Evolutionary conservation across 2,329 filamentous ascomycete genomes (phyloP).

Genomic region (Chrysoporthe puriensis): DNA sequence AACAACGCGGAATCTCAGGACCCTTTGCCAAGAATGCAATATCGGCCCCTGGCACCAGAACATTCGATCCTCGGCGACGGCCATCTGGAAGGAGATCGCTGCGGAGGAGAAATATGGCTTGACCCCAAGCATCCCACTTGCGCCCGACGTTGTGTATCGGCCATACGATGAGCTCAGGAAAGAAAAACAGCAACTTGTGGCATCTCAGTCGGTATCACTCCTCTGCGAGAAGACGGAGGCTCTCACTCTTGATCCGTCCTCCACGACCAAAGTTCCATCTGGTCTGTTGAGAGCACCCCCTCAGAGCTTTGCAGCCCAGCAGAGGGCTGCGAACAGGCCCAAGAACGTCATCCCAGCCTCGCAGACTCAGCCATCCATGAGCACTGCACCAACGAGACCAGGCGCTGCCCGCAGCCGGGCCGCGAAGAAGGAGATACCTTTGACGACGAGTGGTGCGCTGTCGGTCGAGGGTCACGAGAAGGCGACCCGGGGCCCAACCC

Average conservation of each 20-base stretch:
- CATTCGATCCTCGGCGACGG: slow-evolving; percentile 44
- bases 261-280: slow-evolving; percentile 36
- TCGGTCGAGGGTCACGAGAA: slow-evolving; percentile 32
- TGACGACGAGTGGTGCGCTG: slow-evolving; percentile 29
- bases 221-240: slow-evolving; percentile 40
- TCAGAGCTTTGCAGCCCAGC: slow-evolving; percentile 70
- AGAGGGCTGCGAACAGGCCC: slow-evolving; percentile 60
- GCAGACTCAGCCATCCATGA: slow-evolving; percentile 40
- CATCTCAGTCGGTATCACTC: slow-evolving; percentile 24
- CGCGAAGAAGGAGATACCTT: slow-evolving; percentile 29
- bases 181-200: slow-evolving; percentile 44
- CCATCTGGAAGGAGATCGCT: slow-evolving; percentile 68
- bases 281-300: slow-evolving; percentile 57
- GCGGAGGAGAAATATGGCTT: slow-evolving; percentile 69
- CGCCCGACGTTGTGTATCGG: slow-evolving; percentile 65
- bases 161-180: slow-evolving; percentile 64
- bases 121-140: slow-evolving; percentile 65
- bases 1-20: slow-evolving; percentile 57
- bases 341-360: slow-evolving; percentile 34
- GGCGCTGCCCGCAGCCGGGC: slow-evolving; percentile 35
- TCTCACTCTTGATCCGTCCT: slow-evolving; percentile 31
- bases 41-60: slow-evolving; percentile 59
- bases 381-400: slow-evolving; percentile 36
- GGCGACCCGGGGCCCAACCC: slow-evolving; percentile 32
- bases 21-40: slow-evolving; percentile 61